Base-by-base conservation (phyloP, 495 filamentous ascomycete genomes). In the Neurospora terricola region DNA sequence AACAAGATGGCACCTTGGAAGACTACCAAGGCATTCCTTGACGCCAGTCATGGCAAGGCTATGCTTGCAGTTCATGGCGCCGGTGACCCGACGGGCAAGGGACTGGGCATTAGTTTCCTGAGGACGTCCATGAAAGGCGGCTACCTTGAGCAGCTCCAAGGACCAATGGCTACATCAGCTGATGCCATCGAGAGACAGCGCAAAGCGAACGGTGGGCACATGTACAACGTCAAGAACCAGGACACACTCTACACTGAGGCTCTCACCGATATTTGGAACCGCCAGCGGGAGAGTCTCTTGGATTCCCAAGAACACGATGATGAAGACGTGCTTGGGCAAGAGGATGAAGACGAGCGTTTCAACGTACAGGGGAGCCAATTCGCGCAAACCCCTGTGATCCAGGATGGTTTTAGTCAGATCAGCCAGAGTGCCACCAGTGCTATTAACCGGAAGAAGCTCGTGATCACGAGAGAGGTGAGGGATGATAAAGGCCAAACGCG, bases 81-180 rank as follows among this genome's bases (percentile, higher is more conserved):
- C 74, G 96, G 96, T 38, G 96, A 99, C 78, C 96, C 96, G n/a
- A 96, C 94, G 9, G 93, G 94, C 12, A 92, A 93, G 75, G 96
- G 96, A 3, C 90, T 97, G 72, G 96, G 93, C 3, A 95, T 98
- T 84, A 97, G 91, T 79, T 97, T 98, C 80, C 91, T 99, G 76
- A 92, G 94, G 77, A 97, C 93, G 0, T 96, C 93, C 14, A 99
- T 99, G 96, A 99, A 99, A 81, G 96, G 96, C 68, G 96, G 96
- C 3, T 99, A 96, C 83, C 93, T 96, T 76, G 92, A 94, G 38
- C 86, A 93, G 72, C 92, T 95, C 11, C 93, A 97, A 77, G 95
- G 93, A 76, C 92, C 93, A 3, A 88, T 91, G 45, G 93, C 96
- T 69, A 96, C 93, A 73, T 88, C 97, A 45, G 92, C 93, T 71